Base-by-base conservation (phyloP, 208 protist species). In the Strigomonas galati region DNA sequence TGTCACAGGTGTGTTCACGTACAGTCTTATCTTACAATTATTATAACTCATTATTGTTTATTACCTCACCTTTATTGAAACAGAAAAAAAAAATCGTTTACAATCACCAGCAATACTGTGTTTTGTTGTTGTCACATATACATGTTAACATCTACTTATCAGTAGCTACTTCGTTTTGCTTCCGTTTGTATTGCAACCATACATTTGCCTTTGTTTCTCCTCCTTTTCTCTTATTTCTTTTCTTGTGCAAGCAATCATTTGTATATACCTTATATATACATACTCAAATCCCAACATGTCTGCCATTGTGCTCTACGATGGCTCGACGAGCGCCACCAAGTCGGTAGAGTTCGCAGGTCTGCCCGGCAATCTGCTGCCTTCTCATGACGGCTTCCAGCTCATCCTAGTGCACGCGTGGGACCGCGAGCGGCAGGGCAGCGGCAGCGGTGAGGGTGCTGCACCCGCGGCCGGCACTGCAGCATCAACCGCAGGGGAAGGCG, bases 271-370 rank as follows among this genome's bases (percentile, higher is more conserved):
- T n/a, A n/a, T n/a, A n/a, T n/a, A n/a, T n/a, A n/a, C n/a, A n/a
- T n/a, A n/a, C n/a, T n/a, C n/a, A n/a, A n/a, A n/a, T n/a, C n/a
- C n/a, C 64, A 58, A 58, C 10, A 61, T 65, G 49, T 54, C 57
- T 2, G 69, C 74, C 21, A 61, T 91, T 17, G 84, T 93, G 19
- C 72, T 96, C 46, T 92, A 81, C 49, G 91, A 96, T 70, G 91
- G 91, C 35, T 77, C 76, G 7, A 70, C 83, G n/a, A 77, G 75
- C 30, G 81, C 87, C 2, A 31, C 84, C 23, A 86, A 82, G 49
- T 82, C 84, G 3, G 61, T 89, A n/a, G 78, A 87, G 64, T 81
- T 89, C 59, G 87, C 84, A 19, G 78, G 84, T 44, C 67, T 82
- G 24, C 71, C 72, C 19, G 79, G 82, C 14, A 19, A 65, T 24